Evolutionary conservation across 2,329 filamentous ascomycete genomes (phyloP), one percentile per base, ranked within the genome.

Genomic region (Leptosphaerulina australis): DNA sequence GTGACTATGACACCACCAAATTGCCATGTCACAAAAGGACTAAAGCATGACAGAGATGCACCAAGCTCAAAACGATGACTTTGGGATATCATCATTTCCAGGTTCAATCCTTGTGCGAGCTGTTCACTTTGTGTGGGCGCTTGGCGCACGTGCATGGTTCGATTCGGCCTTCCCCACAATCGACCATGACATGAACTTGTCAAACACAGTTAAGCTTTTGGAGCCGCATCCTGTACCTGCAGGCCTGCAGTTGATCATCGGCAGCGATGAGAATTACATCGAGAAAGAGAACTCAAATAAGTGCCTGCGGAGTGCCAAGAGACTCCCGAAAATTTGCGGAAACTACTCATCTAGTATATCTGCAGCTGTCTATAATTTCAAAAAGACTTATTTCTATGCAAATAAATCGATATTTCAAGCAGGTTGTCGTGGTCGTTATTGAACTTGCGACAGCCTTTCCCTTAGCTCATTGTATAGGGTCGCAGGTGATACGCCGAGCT

Each of bases 161-260:
- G 51, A 40, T 25, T 35, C 28, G 41, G 33, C n/a, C 53, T 51
- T 58, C 59, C 50, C 50, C 50, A 46, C 44, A 46, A 33, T 33
- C 44, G 34, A 48, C 44, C 34, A 48, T 53, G 50, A 48, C 50
- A 44, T 39, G 50, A 44, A 53, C 44, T 44, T 47, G 50, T 49
- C 50, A 44, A 53, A 53, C 44, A 28, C 37, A 53, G 50, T 61
- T 63, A 68, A 70, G 69, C 67, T 53, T 65, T 69, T 62, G 56
- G 24, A 70, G 67, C 66, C 67, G 64, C 67, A 69, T 62, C 41
- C 62, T 66, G 68, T 63, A n/a, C n/a, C n/a, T n/a, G n/a, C n/a
- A n/a, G n/a, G n/a, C 66, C 67, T 70, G 64, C 68, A 66, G 58
- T 38, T 56, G 67, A 69, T 68, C 60, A 58, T 53, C 58, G 53